phyloP scores from a whole-genome alignment of 2,329 filamentous ascomycete genomes.

The Sporothrix globosa region DNA sequence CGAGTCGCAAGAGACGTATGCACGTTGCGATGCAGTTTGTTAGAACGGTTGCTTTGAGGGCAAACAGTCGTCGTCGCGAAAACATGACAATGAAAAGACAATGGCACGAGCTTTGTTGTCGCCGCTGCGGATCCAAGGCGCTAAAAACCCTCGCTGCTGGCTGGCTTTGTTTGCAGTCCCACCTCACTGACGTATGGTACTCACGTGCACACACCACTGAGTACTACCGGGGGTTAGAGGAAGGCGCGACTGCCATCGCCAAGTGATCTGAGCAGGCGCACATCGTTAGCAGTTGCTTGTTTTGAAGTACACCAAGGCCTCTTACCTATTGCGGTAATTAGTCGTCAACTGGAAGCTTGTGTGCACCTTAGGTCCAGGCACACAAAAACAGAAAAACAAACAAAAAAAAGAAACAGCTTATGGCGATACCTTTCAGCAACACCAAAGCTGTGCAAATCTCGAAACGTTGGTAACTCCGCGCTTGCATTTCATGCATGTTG shows the following conservation, averaged over 20 bases:
- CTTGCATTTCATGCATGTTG: not conserved
- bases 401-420: not conserved
- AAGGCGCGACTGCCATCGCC: not conserved
- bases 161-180: conserved; percentile 8
- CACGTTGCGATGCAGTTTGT: not conserved
- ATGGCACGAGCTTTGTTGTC: conserved; percentile 20
- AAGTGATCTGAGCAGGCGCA: conserved; percentile 1
- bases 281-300: conserved; percentile 24
- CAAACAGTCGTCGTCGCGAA: not conserved
- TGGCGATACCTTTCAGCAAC: not conserved
- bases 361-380: not conserved
- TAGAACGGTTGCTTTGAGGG: not conserved
- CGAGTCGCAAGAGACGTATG: not conserved
- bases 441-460: not conserved
- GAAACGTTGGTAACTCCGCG: no score
- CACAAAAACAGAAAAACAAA: not conserved
- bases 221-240: not conserved
- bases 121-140: not conserved
- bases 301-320: not conserved
- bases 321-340: conserved; percentile 9
- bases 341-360: not conserved
- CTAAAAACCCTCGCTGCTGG: conserved; percentile 1
- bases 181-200: conserved; percentile 23
- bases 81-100: not conserved
- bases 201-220: conserved; percentile 17